A percentile compares a stretch with the other conserved stretches of the same genome.
Evolutionary conservation across 345 rosid species (phyloP).

Genomic region (Reutealis trisperma): DNA sequence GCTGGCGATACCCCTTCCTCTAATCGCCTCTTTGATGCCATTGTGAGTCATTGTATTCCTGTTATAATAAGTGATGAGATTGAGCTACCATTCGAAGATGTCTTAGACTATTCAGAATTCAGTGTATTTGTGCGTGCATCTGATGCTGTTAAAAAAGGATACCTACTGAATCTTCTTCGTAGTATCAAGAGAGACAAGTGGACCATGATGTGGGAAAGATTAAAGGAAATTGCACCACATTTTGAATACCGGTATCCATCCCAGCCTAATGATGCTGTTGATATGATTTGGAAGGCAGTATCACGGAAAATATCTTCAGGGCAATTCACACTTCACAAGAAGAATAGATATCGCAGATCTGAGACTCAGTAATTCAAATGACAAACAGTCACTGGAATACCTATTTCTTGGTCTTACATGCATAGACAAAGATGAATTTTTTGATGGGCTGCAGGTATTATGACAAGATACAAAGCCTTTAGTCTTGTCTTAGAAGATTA

Average conservation of each 20-base stretch:
- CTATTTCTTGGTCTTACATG: slow-evolving; percentile 9
- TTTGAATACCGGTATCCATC: slow-evolving; percentile 79
- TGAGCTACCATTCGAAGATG: slow-evolving; percentile 90
- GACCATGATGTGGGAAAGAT: slow-evolving; percentile 73
- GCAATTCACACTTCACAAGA: slow-evolving; percentile 48
- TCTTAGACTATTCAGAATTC: slow-evolving; percentile 77
- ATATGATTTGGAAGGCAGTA: slow-evolving; percentile 87
- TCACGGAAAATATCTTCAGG: slow-evolving; percentile 52
- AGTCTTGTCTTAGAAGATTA: background rate
- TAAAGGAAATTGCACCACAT: slow-evolving; percentile 55
- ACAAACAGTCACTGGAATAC: background rate
- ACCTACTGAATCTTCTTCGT: slow-evolving; percentile 62
- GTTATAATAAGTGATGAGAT: slow-evolving; percentile 84
- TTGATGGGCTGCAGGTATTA: background rate
- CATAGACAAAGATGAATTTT: background rate
- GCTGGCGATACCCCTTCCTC: slow-evolving; percentile 98
- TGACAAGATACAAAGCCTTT: background rate
- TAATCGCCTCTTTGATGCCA: slow-evolving; percentile 87
- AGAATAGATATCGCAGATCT: slow-evolving; percentile 56
- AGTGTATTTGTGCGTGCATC: slow-evolving; percentile 67
- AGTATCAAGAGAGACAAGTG: slow-evolving; percentile 55
- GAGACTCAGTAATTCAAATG: slow-evolving; percentile 21
- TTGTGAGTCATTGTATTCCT: slow-evolving; percentile 84
- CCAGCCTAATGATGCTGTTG: slow-evolving; percentile 71
- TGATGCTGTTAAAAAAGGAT: slow-evolving; percentile 68